Evolutionary conservation across 2,329 filamentous ascomycete species (phyloP), one percentile per base, ranked within the genome.

Genomic region (Hymenoscyphus repandus): DNA sequence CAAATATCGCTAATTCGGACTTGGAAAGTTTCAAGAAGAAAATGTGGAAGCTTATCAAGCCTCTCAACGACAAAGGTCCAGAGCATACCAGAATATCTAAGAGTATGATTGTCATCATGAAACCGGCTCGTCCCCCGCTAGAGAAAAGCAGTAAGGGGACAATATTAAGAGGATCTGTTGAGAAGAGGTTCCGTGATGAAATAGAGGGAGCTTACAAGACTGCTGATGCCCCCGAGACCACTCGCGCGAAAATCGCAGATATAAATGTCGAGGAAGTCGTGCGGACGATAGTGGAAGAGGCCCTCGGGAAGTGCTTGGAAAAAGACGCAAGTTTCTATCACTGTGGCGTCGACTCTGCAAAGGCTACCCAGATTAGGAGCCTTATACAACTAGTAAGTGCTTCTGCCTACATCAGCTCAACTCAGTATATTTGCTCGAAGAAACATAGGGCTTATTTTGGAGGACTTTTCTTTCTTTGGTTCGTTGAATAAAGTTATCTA

Each of bases 111-210:
- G 67, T 75, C 0, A 66, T 81, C 38, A 60, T 68, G 0, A 52
- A 67, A 6, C 54, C 61, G 7, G 58, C 62, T 0, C 49, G 49
- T 1, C 51, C 58, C 1, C 47, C 52, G 0, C 65, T 83, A 0
- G 71, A 76, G 50, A 84, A 81, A 63, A 85, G 77, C 53, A 85
- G 79, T 55, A 86, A 86, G 63, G 82, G 82, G 0, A 82, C 79
- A 0, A 68, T 81, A 1, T 65, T 85, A 13, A 69, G 81, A 20
- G 67, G 65, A 11, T 69, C 70, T 42, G 78, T 75, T 0, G 78
- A 82, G 51, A 68, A 73, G 39, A 66, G 66, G 6, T 84, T 78
- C 57, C 61, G 64, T 1, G 50, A 66, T 0, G 52, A 68, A 1
- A 82, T 84, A 18, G 66, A 74, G 7, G 44, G 56, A 1, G 71